Conservation (phyloP, 2,329 filamentous ascomycete species). For the Colletotrichum musicola region DNA sequence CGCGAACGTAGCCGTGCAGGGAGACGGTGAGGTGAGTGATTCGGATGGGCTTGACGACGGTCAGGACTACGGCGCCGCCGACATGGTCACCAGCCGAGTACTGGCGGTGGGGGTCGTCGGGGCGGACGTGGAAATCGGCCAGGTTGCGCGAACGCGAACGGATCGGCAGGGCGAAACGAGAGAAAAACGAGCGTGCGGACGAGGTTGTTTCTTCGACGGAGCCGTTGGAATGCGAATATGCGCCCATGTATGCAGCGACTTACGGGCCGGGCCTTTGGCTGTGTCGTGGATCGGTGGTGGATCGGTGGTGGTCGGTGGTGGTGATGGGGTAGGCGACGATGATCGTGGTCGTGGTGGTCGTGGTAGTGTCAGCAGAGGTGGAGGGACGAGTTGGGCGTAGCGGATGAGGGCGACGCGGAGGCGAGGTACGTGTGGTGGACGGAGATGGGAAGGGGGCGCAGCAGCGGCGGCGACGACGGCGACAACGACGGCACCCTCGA, state of each 20-base stretch:
- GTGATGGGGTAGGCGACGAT: constrained; percentile 42
- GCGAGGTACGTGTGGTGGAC: constrained; percentile 39
- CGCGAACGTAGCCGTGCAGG: constrained; percentile 83
- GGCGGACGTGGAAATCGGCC: constrained; percentile 82
- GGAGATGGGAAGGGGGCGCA: constrained; percentile 42
- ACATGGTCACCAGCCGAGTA: constrained; percentile 83
- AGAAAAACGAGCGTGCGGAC: constrained; percentile 60
- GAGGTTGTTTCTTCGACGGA: constrained; percentile 55
- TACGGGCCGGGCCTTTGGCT: constrained; percentile 37
- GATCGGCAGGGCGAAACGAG: constrained; percentile 65
- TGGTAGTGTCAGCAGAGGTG: constrained; percentile 33
- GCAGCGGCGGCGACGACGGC: constrained; percentile 38
- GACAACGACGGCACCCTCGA: constrained; percentile 38
- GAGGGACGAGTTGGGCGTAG: constrained; percentile 40
- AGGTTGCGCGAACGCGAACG: constrained; percentile 72
- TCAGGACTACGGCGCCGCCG: constrained; percentile 78
- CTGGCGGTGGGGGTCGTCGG: constrained; percentile 81
- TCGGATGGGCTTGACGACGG: constrained; percentile 78
- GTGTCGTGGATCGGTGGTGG: constrained; percentile 33
- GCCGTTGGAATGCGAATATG: constrained; percentile 55
- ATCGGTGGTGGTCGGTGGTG: constrained; percentile 21
- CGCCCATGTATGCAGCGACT: constrained; percentile 59
- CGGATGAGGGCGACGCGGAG: constrained; percentile 40
- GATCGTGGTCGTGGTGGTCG: constrained; percentile 37
- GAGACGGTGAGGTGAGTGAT: constrained; percentile 85